Evolutionary conservation across 495 filamentous ascomycete species (phyloP).

Genomic region (Penicillium paxilli): DNA sequence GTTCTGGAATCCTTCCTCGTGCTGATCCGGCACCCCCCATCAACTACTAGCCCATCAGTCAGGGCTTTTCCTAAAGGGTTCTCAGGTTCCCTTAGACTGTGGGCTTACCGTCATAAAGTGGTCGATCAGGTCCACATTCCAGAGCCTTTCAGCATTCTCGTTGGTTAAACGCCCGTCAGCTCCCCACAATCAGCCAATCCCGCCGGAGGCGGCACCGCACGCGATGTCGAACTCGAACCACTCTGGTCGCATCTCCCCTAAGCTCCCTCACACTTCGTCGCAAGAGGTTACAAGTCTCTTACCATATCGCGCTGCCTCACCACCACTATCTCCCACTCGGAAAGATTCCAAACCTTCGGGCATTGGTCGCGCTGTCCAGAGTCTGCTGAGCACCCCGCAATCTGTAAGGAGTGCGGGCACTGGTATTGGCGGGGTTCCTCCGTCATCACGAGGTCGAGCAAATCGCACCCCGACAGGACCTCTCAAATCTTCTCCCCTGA

Average conservation of each 20-base stretch:
- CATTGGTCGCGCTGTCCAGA: conserved; percentile 18
- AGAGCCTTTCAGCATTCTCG: conserved; percentile 4
- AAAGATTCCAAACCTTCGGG: conserved; percentile 1
- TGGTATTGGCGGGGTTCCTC: conserved; percentile 30
- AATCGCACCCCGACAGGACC: conserved; percentile 22
- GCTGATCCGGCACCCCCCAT: conserved; percentile 1
- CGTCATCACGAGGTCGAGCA: conserved; percentile 10
- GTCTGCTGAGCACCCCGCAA: conserved; percentile 27
- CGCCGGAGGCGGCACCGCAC: conserved; percentile 29
- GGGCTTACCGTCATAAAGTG: conserved; percentile 12
- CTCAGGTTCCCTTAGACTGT: background rate
- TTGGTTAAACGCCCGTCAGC: conserved; percentile 18
- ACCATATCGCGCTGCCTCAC: conserved; percentile 1
- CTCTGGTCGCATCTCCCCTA: conserved; percentile 21
- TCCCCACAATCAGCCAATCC: conserved; percentile 28
- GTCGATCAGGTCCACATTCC: conserved; percentile 31
- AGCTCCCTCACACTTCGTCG: conserved; percentile 69
- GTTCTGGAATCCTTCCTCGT: conserved; percentile 5
- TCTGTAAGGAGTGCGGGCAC: conserved; percentile 44
- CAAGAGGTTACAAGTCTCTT: conserved; percentile 34
- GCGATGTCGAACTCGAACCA: conserved; percentile 31
- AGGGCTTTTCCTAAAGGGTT: too few species aligned
- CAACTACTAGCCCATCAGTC: too few species aligned
- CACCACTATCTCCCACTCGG: background rate
- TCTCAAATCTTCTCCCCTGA: conserved; percentile 26